Base-by-base conservation (phyloP, 1,284 basidiomycete species). In the Amylostereum areolatum region DNA sequence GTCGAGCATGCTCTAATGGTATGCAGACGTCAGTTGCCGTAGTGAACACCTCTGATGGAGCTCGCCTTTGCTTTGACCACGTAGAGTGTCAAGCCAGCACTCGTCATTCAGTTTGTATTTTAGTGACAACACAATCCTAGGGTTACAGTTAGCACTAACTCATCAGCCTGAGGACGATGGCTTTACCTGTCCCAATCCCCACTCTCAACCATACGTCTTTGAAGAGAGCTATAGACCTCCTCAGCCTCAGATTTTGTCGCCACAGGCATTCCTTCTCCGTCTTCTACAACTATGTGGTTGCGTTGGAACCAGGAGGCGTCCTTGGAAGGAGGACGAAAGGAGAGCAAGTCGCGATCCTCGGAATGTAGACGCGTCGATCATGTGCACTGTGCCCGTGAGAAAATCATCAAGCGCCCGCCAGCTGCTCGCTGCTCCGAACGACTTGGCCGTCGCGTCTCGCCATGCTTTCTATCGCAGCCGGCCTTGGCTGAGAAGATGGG, bases 181-280 rank as follows among this genome's bases (percentile, higher is more conserved):
- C 11, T 48, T n/a, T 43, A 59, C 58, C 47, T 55, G 31, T 59
- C 57, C 58, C 58, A 59, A 18, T 59, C 57, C 3, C 57, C 58
- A 1, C 55, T 55, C 31, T 59, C 55, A 7, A 55, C 51, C 43
- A 59, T 51, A 25, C 58, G 49, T 4, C 52, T 52, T 29, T 53
- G 55, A 24, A 57, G 37, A 30, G 57, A 54, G 11, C 49, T 43
- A 41, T 56, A 59, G 31, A 57, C 48, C n/a, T 49, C 42, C 33
- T 59, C 57, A 27, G 43, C 32, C 51, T 55, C 54, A 39, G 53
- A 52, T 31, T 24, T 43, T 31, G 49, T 51, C 29, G 49, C 35
- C 4, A 48, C 36, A 25, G 53, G 53, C 54, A 55, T 55, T 18
- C 18, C 18, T 18, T 18, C 18, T 18, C 18, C 18, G 18, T 18